A percentile compares a stretch with the other conserved stretches of the same genome.
Evolutionary conservation across 805 yeast genomes (phyloP).

Genomic region (Ogataea sp.): DNA sequence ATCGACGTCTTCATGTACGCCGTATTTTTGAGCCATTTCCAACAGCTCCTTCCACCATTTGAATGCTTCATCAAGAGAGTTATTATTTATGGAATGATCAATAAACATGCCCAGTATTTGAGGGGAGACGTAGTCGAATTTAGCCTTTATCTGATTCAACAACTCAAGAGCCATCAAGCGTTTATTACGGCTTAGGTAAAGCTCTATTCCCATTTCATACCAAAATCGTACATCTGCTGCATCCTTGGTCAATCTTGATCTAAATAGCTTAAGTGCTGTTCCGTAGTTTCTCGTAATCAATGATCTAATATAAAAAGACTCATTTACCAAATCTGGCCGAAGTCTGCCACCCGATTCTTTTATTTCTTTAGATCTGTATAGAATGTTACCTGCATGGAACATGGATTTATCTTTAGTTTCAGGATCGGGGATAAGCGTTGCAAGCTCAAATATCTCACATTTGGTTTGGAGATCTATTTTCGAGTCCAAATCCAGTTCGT

Average conservation of each 20-base stretch:
- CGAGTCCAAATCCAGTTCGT: constrained; percentile 9
- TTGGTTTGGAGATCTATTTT: constrained; percentile 28
- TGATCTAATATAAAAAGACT: constrained; percentile 39
- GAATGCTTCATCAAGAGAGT: constrained; percentile 19
- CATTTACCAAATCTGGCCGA: constrained; percentile 43
- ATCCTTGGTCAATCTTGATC: constrained; percentile 26
- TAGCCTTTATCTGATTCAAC: constrained; percentile 18
- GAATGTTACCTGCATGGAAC: constrained; percentile 32
- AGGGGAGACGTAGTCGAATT: constrained; percentile 29
- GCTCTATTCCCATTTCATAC: constrained; percentile 40
- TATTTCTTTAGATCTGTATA: constrained; percentile 32
- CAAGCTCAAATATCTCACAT: constrained; percentile 29
- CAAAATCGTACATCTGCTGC: constrained; percentile 38
- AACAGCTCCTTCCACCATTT: constrained; percentile 25
- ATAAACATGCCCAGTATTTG: constrained; percentile 28
- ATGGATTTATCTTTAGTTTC: constrained; percentile 25
- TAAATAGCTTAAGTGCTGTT: constrained; percentile 31
- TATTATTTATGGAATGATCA: constrained; percentile 20
- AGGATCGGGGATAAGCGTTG: constrained; percentile 29
- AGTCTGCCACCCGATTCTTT: no score
- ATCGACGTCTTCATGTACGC: constrained; percentile 9
- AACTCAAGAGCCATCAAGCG: constrained; percentile 28
- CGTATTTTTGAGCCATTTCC: constrained; percentile 13
- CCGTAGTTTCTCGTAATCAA: constrained; percentile 26
- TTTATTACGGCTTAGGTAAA: constrained; percentile 27